Percentiles rank a stretch among this genome's conserved stretches.
Evolutionary conservation across 139 green algal genomes (phyloP).

Genomic region (Ettlia oleoabundans): DNA sequence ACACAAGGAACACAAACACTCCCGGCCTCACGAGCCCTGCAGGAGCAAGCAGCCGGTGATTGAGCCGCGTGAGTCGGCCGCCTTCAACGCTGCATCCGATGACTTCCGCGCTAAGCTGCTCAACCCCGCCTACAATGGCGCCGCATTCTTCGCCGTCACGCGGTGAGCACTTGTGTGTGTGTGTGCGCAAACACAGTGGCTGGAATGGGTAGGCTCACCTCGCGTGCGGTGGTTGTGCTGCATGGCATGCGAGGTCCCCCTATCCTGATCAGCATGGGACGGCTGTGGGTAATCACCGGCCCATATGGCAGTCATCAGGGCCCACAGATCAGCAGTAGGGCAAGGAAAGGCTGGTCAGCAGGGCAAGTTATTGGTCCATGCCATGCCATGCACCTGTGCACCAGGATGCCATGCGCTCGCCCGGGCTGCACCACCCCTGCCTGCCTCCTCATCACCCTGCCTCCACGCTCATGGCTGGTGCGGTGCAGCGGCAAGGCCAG

Average conservation of each 20-base stretch:
- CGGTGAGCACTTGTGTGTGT: not conserved
- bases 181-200: no score
- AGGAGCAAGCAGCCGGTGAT: constrained; percentile 86
- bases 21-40: not conserved
- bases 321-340: no score
- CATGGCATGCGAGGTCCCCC: no score
- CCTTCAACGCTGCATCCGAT: constrained; percentile 64
- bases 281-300: no score
- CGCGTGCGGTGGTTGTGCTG: no score
- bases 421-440: not conserved
- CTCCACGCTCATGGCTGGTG: not conserved
- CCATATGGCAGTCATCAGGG: no score
- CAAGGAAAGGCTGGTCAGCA: no score
- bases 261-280: no score
- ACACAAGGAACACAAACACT: not conserved
- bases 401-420: no score
- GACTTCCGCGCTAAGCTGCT: constrained; percentile 82
- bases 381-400: no score
- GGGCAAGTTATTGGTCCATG: no score
- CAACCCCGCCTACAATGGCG: constrained; percentile 67
- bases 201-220: no score
- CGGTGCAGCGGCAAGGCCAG: constrained; percentile 79
- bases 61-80: constrained; percentile 72
- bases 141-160: constrained; percentile 91
- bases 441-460: not conserved